Percentiles rank a stretch among this genome's conserved stretches.
Conservation (phyloP, 2,329 filamentous ascomycete genomes). For the Aspergillus brasiliensis region DNA sequence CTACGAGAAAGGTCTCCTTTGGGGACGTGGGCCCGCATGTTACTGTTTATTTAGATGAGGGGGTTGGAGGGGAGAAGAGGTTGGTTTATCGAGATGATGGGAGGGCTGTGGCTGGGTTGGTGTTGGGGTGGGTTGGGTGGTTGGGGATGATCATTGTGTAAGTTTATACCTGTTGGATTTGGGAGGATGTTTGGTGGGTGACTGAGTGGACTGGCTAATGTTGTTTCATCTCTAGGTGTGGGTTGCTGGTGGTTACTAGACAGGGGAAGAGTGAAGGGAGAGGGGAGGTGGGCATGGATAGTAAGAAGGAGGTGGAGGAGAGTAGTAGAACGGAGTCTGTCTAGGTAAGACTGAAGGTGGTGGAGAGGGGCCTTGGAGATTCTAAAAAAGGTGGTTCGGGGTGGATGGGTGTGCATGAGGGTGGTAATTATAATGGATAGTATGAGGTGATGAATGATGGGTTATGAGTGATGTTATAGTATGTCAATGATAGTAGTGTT, state of each 20-base stretch:
- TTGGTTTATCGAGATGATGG: neutral
- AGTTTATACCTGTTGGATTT: neutral
- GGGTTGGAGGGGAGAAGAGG: neutral
- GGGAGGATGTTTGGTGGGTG: neutral
- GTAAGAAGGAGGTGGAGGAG: neutral
- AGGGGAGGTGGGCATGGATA: neutral
- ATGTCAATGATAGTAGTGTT: neutral
- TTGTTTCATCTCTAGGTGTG: neutral
- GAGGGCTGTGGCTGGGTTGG: neutral
- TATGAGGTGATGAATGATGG: neutral
- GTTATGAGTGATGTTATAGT: neutral
- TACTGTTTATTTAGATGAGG: neutral
- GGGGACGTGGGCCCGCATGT: neutral
- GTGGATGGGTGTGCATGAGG: no score
- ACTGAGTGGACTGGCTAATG: neutral
- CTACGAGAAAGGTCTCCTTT: neutral
- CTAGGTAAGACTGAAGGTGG: neutral
- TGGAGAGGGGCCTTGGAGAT: neutral
- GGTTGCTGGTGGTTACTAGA: neutral
- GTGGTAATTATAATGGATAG: neutral
- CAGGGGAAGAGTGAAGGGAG: neutral
- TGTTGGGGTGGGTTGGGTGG: neutral
- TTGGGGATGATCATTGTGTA: neutral
- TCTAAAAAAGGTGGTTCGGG: no score
- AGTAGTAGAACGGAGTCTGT: conserved; percentile 1